A percentile compares a stretch with the other conserved stretches of the same genome.
Conservation (phyloP, 306 rosid genomes). For the Vigna reflexopilosa region DNA sequence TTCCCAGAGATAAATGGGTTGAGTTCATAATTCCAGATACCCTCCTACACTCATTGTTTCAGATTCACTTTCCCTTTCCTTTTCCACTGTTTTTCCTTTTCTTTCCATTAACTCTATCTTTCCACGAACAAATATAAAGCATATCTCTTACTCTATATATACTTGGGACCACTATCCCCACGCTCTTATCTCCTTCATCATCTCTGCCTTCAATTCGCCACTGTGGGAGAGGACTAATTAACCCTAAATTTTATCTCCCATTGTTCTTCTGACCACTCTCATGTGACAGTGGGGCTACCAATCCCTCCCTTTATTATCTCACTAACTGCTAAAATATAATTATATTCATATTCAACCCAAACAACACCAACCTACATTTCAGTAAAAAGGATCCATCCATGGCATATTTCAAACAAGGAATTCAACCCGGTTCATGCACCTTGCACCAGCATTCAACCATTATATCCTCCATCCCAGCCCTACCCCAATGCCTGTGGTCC, state of each 20-base stretch:
- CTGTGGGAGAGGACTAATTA: background rate
- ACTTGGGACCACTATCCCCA: slow-evolving; percentile 40
- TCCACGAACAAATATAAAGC: background rate
- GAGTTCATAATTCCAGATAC: background rate
- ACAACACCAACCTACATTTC: slow-evolving; percentile 1
- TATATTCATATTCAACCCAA: slow-evolving; percentile 20
- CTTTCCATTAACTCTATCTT: background rate
- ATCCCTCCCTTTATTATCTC: slow-evolving; percentile 45
- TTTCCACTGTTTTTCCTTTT: slow-evolving; percentile 4
- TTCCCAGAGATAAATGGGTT: slow-evolving; percentile 39
- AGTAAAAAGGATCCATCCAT: slow-evolving; percentile 43
- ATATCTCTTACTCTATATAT: background rate
- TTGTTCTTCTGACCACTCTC: slow-evolving; percentile 68
- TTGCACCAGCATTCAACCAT: slow-evolving; percentile 54
- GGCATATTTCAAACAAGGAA: background rate
- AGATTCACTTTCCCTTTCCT: background rate
- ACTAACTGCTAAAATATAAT: slow-evolving; percentile 18
- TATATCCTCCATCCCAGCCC: slow-evolving; percentile 24
- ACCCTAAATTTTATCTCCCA: slow-evolving; percentile 24
- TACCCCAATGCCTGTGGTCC: slow-evolving; percentile 45
- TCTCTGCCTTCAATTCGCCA: slow-evolving; percentile 21
- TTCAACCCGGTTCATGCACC: slow-evolving; percentile 56
- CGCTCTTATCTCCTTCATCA: slow-evolving; percentile 46
- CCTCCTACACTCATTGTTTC: background rate
- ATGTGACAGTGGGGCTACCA: slow-evolving; percentile 75